Conservation (phyloP, 257 asterid species). For the Striga asiatica region DNA sequence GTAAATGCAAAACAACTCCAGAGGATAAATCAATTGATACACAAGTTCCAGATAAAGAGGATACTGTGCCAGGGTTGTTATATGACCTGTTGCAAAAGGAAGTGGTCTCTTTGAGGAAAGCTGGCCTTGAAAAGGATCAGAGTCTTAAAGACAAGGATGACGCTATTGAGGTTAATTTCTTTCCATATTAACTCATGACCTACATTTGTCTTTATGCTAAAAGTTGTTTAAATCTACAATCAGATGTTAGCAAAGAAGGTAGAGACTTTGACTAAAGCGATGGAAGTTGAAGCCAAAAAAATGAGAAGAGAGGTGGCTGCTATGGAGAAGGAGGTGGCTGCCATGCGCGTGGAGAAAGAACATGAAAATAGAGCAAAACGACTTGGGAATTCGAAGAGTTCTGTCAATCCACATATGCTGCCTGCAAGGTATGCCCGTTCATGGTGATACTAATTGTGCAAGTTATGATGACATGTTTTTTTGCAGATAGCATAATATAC, state of each 20-base stretch:
- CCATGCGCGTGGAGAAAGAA: constrained; percentile 84
- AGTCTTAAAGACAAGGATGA: constrained; percentile 97
- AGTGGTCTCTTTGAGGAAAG: constrained; percentile 77
- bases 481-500: too few relatives aligned
- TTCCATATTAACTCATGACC: constrained; percentile 13
- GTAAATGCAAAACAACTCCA: constrained; percentile 39
- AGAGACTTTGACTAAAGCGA: constrained; percentile 86
- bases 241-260: constrained; percentile 97
- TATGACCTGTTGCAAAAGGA: constrained; percentile 84
- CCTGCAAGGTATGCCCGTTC: constrained; percentile 57
- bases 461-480: not conserved
- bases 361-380: constrained; percentile 67
- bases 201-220: constrained; percentile 12
- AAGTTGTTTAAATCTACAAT: constrained; percentile 6
- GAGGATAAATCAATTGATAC: constrained; percentile 49
- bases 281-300: constrained; percentile 98
- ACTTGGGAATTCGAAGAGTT: constrained; percentile 52
- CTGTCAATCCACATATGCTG: constrained; percentile 54
- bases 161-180: constrained; percentile 72
- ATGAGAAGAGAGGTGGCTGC: constrained; percentile 97
- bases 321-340: constrained; percentile 98
- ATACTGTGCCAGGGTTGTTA: constrained; percentile 69
- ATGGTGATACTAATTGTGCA: not conserved
- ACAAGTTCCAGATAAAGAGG: constrained; percentile 54
- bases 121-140: constrained; percentile 91